Conservation (phyloP, 73 alveolate species). For the Paramecium pentaurelia region DNA sequence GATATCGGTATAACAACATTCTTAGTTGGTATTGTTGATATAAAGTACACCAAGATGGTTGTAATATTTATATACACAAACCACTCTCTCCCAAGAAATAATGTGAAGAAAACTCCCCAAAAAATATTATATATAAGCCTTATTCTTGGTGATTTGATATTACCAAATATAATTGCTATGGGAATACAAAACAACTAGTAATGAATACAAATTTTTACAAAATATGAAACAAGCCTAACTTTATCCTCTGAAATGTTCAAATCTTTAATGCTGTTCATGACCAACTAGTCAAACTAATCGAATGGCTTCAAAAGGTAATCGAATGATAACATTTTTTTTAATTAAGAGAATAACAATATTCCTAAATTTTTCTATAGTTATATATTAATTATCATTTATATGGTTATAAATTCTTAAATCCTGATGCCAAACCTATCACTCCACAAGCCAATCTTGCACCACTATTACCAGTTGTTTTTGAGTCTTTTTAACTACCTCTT, state of each 20-base stretch:
- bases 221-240: background rate
- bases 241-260: background rate
- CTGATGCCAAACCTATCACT: constrained; percentile 42
- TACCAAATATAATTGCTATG: background rate
- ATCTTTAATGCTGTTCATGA: background rate
- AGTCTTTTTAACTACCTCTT: constrained; percentile 76
- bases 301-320: background rate
- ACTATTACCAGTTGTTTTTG: constrained; percentile 84
- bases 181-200: background rate
- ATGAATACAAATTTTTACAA: background rate
- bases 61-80: background rate
- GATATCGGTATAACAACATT: background rate
- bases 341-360: background rate
- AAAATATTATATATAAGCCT: background rate
- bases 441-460: constrained; percentile 70
- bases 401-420: constrained; percentile 50
- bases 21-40: background rate
- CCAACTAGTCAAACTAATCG: background rate
- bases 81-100: background rate
- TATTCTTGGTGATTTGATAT: background rate
- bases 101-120: background rate
- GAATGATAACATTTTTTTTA: background rate
- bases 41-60: background rate
- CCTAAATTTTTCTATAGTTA: background rate
- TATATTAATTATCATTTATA: background rate